Conservation (phyloP, 2,329 filamentous ascomycete genomes). For the Epichloe sylvatica region DNA sequence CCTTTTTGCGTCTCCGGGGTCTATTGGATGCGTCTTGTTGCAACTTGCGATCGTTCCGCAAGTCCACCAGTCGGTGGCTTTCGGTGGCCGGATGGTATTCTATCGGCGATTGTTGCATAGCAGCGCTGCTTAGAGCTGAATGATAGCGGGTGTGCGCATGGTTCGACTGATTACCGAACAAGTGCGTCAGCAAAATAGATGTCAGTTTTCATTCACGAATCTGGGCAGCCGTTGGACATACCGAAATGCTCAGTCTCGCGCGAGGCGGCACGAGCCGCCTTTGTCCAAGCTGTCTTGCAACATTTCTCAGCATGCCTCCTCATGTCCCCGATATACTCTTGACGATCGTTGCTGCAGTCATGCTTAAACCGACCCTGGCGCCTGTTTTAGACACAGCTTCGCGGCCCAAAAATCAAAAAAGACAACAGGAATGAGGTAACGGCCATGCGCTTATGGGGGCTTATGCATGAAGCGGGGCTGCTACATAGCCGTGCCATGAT, state of each 20-base stretch:
- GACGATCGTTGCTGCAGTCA: not conserved
- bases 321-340: constrained; percentile 14
- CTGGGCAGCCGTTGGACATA: not conserved
- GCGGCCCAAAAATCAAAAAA: not conserved
- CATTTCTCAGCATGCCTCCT: constrained; percentile 24
- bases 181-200: not conserved
- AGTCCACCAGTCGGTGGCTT: not conserved
- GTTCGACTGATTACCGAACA: not conserved
- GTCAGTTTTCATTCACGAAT: not conserved
- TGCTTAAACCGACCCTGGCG: not conserved
- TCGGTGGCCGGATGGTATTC: not conserved
- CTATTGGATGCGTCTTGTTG: not conserved
- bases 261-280: constrained; percentile 15
- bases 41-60: not conserved
- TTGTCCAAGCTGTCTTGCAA: constrained; percentile 18
- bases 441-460: constrained; percentile 1
- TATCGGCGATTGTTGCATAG: not conserved
- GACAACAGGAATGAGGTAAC: not conserved
- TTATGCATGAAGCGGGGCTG: constrained; percentile 4
- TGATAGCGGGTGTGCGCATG: not conserved
- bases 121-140: not conserved
- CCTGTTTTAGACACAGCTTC: not conserved
- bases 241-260: constrained; percentile 3
- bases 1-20: not conserved
- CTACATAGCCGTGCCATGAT: not conserved